Base-by-base conservation (phyloP, 352 stramenopile species). In the Phytopythium sindhum region DNA sequence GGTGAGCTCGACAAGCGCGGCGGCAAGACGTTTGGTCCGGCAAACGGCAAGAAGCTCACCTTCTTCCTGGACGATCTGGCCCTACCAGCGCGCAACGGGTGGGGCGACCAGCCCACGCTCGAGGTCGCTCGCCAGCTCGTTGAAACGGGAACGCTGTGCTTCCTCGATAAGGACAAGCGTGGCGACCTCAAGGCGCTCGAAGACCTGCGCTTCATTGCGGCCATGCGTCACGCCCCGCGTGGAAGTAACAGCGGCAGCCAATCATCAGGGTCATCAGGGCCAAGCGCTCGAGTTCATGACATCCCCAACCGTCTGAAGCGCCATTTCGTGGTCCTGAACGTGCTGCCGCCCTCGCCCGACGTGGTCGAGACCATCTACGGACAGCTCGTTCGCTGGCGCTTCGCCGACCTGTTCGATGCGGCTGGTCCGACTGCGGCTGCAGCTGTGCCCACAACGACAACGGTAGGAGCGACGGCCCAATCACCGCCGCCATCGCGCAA, bases 241-340 rank as follows among this genome's bases (percentile, higher is more conserved):
- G 86, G 82, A 2, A 90, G 83, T 52, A 91, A n/a, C 50, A 24
- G 8, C 4, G 11, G 28, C n/a, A 14, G 26, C 9, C 28, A 57
- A 6, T 8, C 50, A 7, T 21, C 48, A 35, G 26, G 23, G 15
- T 55, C 48, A 17, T 48, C 33, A n/a, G 50, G 17, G 21, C 26
- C 50, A 41, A 57, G 24, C 28, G 26, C 26, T n/a, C 28, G 50
- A 15, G 21, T 41, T 4, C 50, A 97, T 60, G 89, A 97, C 62
- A 88, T 96, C 26, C 90, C 91, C 29, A 94, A 93, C 66, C 77
- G 91, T 2, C 75, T 98, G 23, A 97, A 97, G 63, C 76, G 90
- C 1, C 90, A 97, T 60, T 98, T 98, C 70, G 88, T 97, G 58
- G 73, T 93, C 15, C 74, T 97, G 21, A 96, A 97, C 61, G 62